Evolutionary conservation across 2,329 filamentous ascomycete genomes (phyloP).

Genomic region (Cladosporium sp.): DNA sequence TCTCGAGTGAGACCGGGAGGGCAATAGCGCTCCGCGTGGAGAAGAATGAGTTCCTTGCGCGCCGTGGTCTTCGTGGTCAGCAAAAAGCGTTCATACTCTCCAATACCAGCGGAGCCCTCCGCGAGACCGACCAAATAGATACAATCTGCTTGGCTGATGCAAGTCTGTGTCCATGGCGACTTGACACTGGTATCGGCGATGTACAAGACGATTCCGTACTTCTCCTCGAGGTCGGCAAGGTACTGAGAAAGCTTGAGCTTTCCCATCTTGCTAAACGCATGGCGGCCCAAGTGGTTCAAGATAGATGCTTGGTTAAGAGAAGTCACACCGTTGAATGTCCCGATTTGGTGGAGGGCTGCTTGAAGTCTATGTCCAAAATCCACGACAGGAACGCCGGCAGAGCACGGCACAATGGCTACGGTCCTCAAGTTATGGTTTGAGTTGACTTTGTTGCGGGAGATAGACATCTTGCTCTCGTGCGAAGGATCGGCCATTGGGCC

Average conservation of each 20-base stretch:
- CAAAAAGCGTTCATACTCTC: slow-evolving; percentile 94
- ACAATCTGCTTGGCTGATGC: slow-evolving; percentile 93
- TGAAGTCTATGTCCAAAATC: slow-evolving; percentile 90
- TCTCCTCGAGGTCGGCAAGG: slow-evolving; percentile 92
- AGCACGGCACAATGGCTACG: slow-evolving; percentile 86
- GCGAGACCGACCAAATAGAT: slow-evolving; percentile 89
- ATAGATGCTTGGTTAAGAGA: slow-evolving; percentile 92
- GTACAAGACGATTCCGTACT: slow-evolving; percentile 92
- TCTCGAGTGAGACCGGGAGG: slow-evolving; percentile 76
- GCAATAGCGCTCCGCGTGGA: slow-evolving; percentile 87
- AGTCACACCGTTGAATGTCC: slow-evolving; percentile 81
- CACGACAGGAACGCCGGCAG: slow-evolving; percentile 83
- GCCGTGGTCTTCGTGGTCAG: slow-evolving; percentile 97
- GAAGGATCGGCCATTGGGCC: slow-evolving; percentile 62
- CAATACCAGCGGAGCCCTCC: slow-evolving; percentile 82
- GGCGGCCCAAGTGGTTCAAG: slow-evolving; percentile 86
- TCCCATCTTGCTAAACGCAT: slow-evolving; percentile 96
- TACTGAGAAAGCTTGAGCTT: slow-evolving; percentile 95
- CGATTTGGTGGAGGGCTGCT: slow-evolving; percentile 83
- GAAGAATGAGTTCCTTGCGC: slow-evolving; percentile 81
- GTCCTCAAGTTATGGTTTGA: slow-evolving; percentile 91
- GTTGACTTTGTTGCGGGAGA: slow-evolving; percentile 60
- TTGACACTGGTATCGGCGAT: slow-evolving; percentile 96
- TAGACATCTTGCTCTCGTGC: slow-evolving; percentile 35
- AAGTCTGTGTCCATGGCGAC: slow-evolving; percentile 96